Evolutionary conservation across 805 yeast species (phyloP), one percentile per base, ranked within the genome.

Genomic region (Spathaspora gorwiae): DNA sequence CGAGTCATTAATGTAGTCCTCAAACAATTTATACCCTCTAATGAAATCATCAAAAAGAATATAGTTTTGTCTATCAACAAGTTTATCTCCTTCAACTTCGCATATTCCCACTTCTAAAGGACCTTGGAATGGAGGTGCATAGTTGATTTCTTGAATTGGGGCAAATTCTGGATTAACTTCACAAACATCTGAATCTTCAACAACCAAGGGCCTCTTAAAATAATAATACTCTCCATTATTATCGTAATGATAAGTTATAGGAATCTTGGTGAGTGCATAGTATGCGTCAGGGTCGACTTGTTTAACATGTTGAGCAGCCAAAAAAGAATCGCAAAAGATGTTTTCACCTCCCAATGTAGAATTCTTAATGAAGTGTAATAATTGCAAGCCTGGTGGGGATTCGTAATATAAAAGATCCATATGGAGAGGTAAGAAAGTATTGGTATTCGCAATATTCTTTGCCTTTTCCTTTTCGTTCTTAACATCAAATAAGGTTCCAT

Each of bases 101-200:
- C 52, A 42, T n/a, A 78, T 73, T 14, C 81, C 81, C 45, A 64
- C 65, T 50, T 84, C 88, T 46, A 81, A 78, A 1, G 92, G 92
- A 0, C 87, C 92, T 57, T 86, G 95, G 66, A 84, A 85, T 9
- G 90, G 92, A 2, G 95, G 94, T 0, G 92, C 81, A 60, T 85
- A 86, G 57, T 83, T 84, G 14, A 84, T 77, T 43, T 76, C 81
- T 52, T 75, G 75, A 50, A 84, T 76, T 33, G 55, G 46, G 0
- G 61, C 58, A 6, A 47, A 44, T 29, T 56, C 60, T 14, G 53
- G 33, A 30, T 41, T 32, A 12, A 48, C 44, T 14, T 32, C 19
- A 39, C 26, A 7, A 2, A 48, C 35, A 10, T 49, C 48, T 4
- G 52, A 59, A 46, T 76, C 77, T 52, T 82, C 86, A 29, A 79